A percentile compares a stretch with the other conserved stretches of the same genome.
Evolutionary conservation across 768 basidiomycete species (phyloP).

Genomic region (Mrakia blollopis): DNA sequence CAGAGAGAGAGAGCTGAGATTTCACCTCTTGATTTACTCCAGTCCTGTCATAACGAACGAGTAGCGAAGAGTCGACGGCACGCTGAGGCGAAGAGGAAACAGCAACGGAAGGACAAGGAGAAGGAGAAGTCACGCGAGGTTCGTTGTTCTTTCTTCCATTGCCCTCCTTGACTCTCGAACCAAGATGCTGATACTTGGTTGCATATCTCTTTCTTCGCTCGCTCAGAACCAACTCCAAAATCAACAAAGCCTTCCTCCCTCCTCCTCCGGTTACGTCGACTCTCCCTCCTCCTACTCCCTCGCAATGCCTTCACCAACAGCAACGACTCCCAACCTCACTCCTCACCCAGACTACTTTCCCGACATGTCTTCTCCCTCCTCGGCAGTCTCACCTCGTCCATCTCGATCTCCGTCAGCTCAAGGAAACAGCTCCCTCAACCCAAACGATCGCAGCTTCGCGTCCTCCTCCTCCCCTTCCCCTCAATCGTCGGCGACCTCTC

Average conservation of each 20-base stretch:
- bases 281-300: constrained; percentile 17
- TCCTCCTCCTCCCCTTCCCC: neutral
- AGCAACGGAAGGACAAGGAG: constrained; percentile 44
- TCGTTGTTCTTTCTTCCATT: neutral
- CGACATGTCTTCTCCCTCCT: neutral
- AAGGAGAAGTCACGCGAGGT: constrained; percentile 30
- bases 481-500: neutral
- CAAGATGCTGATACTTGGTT: neutral
- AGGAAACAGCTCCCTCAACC: neutral
- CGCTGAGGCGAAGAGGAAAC: constrained; percentile 73
- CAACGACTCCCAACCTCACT: neutral
- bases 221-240: constrained; percentile 16
- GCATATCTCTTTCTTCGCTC: neutral
- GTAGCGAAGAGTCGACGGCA: constrained; percentile 88
- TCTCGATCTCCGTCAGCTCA: neutral
- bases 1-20: neutral
- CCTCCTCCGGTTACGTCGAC: constrained; percentile 3
- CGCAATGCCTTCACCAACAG: neutral
- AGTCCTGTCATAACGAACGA: constrained; percentile 96
- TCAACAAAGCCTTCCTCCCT: neutral
- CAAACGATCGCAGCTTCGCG: neutral
- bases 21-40: constrained; percentile 9
- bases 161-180: neutral
- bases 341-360: neutral
- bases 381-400: constrained; percentile 3